Evolutionary conservation across 768 basidiomycete species (phyloP).

Genomic region (Xerocomellus chrysenteron): DNA sequence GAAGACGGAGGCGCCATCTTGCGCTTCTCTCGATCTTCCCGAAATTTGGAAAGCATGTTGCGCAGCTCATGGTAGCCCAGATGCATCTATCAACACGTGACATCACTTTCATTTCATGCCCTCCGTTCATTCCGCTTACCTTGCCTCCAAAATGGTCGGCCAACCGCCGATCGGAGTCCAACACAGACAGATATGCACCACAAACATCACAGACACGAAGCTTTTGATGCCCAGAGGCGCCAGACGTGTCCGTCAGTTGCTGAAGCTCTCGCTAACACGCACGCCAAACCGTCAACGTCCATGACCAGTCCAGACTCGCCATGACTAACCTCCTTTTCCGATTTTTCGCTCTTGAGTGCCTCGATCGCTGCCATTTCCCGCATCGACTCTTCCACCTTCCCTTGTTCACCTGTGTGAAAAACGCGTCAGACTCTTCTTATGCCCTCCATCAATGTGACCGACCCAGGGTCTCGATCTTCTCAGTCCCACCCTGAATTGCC

Average conservation of each 20-base stretch:
- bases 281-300: constrained; percentile 11
- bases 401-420: constrained; percentile 75
- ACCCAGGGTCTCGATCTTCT: constrained; percentile 95
- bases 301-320: neutral
- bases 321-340: constrained; percentile 80
- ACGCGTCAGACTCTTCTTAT: neutral
- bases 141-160: constrained; percentile 99
- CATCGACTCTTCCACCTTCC: constrained; percentile 99
- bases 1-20: constrained; percentile 56
- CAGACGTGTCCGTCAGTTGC: constrained; percentile 95
- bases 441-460: constrained; percentile 27
- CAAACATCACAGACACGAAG: constrained; percentile 99
- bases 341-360: constrained; percentile 93
- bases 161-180: constrained; percentile 96
- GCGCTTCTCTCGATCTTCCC: constrained; percentile 83
- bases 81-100: constrained; percentile 76
- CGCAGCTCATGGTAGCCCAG: constrained; percentile 97
- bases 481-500: constrained; percentile 97
- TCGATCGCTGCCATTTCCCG: constrained; percentile 96
- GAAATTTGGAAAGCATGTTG: constrained; percentile 88
- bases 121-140: constrained; percentile 48
- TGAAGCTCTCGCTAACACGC: constrained; percentile 79
- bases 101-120: constrained; percentile 27
- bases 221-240: constrained; percentile 99
- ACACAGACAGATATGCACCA: constrained; percentile 96